Evolutionary conservation across 2,329 filamentous ascomycete species (phyloP), one percentile per base, ranked within the genome.

Genomic region (Exserohilum rostratum): DNA sequence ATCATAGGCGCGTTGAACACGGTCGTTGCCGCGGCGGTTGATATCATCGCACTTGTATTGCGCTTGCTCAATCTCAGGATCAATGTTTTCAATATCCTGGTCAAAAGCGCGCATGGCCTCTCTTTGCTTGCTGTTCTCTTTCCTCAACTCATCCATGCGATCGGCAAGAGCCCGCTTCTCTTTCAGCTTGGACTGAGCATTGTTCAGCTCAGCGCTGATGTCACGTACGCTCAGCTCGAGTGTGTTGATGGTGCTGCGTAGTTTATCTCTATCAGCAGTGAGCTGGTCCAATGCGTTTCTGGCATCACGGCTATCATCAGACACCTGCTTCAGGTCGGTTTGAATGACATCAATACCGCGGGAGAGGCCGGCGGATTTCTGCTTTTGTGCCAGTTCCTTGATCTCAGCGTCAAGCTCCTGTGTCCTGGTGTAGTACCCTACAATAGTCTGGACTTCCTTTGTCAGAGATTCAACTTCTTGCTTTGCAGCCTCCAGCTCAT

Each of bases 331-430:
- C 57, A 92, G 85, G 43, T 92, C 85, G 48, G 90, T 87, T 65
- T 95, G 90, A 48, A 98, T 92, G 62, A 95, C 90, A 49, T 96
- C 90, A 6, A 91, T 83, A 27, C 90, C 90, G 58, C 90, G 86
- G 12, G 85, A 83, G 9, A 82, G 74, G 11, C 85, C 84, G 22
- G 83, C 81, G 12, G 87, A 85, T 67, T 89, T 86, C 69, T 97
- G 90, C 63, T 92, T 91, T 7, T 87, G 86, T 53, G 85, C 82
- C 45, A 96, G 84, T 49, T 90, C 86, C 51, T 88, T 82, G 45
- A 97, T 88, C 71, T 96, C 89, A 34, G 78, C 77, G 66, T 90
- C 85, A 5, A 90, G 86, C 33, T 87, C 87, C 42, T 81, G 80
- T 55, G 93, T 89, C 39, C 96, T 91, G 56, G 81, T 83, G 60